Evolutionary conservation across 2,329 filamentous ascomycete species (phyloP).

Genomic region (Epichloe baconii): DNA sequence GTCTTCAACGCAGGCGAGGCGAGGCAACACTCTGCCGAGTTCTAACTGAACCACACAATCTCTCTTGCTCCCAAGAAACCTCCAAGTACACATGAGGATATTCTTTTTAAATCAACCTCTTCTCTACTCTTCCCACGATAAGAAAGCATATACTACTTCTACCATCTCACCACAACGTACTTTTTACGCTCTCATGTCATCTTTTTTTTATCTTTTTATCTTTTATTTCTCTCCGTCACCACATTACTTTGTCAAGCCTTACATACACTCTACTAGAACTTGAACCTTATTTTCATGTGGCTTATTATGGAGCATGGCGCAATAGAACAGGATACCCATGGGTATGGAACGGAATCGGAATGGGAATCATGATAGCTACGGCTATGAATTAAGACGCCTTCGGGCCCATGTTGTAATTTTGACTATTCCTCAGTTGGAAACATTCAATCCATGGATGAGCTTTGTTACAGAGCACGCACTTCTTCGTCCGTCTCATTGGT

Average conservation of each 20-base stretch:
- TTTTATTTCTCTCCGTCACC: neutral
- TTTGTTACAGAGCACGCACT: too few relatives aligned
- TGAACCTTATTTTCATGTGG: neutral
- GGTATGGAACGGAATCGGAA: neutral
- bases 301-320: neutral
- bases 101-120: too few relatives aligned
- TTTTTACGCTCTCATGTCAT: neutral
- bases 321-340: neutral
- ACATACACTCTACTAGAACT: neutral
- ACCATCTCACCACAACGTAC: neutral
- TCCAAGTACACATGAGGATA: too few relatives aligned
- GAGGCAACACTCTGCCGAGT: neutral
- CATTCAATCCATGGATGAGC: too few relatives aligned
- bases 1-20: slow-evolving; percentile 24
- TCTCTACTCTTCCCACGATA: too few relatives aligned
- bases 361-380: neutral
- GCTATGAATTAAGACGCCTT: neutral
- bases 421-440: too few relatives aligned
- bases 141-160: neutral
- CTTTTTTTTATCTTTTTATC: neutral
- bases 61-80: too few relatives aligned
- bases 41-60: neutral
- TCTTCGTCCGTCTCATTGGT: too few relatives aligned
- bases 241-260: neutral
- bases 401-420: too few relatives aligned